Evolutionary conservation across 495 filamentous ascomycete genomes (phyloP).

Genomic region (Penicillium steckii): DNA sequence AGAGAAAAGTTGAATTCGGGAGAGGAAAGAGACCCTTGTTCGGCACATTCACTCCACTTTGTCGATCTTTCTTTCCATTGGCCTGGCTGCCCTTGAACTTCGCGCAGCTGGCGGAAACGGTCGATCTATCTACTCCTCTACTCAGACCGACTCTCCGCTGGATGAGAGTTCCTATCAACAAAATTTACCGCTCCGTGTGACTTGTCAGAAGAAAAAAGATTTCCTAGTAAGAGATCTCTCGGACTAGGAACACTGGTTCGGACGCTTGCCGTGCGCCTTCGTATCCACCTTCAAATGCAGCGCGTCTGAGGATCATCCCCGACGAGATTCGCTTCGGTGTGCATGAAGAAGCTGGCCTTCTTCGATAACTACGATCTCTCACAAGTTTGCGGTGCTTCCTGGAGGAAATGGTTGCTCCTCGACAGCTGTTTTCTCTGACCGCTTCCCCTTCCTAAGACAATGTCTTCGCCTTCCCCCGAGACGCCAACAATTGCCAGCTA

Average conservation of each 20-base stretch:
- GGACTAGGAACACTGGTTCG: background rate
- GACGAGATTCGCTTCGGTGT: slow-evolving; percentile 18
- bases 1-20: no score
- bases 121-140: slow-evolving; percentile 16
- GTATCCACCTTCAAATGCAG: slow-evolving; percentile 20
- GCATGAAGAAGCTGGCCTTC: slow-evolving; percentile 46
- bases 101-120: slow-evolving; percentile 19
- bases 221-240: background rate
- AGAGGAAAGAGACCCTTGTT: slow-evolving; percentile 21
- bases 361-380: slow-evolving; percentile 22
- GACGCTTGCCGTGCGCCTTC: slow-evolving; percentile 2
- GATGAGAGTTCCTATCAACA: background rate
- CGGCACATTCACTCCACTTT: background rate
- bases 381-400: slow-evolving; percentile 21
- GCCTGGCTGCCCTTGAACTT: slow-evolving; percentile 16
- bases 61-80: slow-evolving; percentile 25
- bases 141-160: slow-evolving; percentile 12
- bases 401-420: slow-evolving; percentile 31
- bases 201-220: slow-evolving; percentile 4
- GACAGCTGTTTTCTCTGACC: slow-evolving; percentile 13
- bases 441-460: slow-evolving; percentile 22
- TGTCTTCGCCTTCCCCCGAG: slow-evolving; percentile 34
- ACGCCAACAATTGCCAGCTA: slow-evolving; percentile 14
- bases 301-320: slow-evolving; percentile 22
- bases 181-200: slow-evolving; percentile 4